Base-by-base conservation (phyloP, 352 stramenopile genomes). In the Globisporangium carolinianum region DNA sequence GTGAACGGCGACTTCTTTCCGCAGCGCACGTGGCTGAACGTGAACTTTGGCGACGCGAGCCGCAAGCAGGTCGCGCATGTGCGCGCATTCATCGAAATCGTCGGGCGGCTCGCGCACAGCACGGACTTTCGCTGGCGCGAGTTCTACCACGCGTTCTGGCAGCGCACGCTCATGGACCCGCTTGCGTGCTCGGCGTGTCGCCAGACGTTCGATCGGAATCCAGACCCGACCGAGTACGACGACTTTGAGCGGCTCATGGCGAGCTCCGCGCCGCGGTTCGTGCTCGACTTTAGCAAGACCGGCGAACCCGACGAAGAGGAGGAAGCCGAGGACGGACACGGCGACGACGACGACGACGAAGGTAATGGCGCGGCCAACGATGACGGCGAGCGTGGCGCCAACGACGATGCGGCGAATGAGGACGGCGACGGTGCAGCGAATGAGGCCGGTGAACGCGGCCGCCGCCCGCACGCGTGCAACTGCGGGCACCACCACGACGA, bases 111-210 rank as follows among this genome's bases (percentile, higher is more conserved):
- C 6, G 46, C 35, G 3, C 14, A n/a, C 14, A 47, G 15, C 8
- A 8, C 51, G n/a, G 37, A 35, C 36, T 18, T 55, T 41, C 17
- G 36, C 36, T 47, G 51, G 51, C 36, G 9, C 15, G 35, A 32
- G 15, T n/a, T 46, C 51, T 55, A 55, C 51, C 36, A 35, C 17
- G n/a, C 51, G 37, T 55, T 55, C 36, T 55, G 36, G 50, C 18
- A 55, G 32, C 36, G 42, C 12, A 36, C 36, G 15, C 36, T 55
- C 15, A 36, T 55, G 7, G 9, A 42, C 36, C 50, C 37, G 15
- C 36, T 55, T 14, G 15, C 5, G 36, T 55, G 36, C 37, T 46
- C 49, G 18, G 5, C 12, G 15, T 54, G 24, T 10, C 39, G 14
- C 14, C 18, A 17, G 10, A 43, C 32, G 7, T 36, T 32, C 15